These are phyloP conservation scores for Pythium aquatile DNA, from an alignment of 352 stramenopile species.

Conservation along the genomic window DNA sequence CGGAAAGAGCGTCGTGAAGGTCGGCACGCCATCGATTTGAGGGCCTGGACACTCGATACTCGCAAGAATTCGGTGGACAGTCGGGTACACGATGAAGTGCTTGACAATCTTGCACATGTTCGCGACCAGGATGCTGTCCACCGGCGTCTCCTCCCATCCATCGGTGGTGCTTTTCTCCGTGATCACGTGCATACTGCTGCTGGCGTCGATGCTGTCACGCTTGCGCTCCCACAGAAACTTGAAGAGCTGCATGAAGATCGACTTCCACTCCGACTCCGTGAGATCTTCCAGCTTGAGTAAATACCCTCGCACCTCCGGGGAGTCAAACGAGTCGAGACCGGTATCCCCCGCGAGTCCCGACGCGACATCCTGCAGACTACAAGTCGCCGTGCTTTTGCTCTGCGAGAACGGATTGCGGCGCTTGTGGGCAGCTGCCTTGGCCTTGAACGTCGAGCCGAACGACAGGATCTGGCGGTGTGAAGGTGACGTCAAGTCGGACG, in stretches of 20 bases:
- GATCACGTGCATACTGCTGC: slow-evolving; percentile 1
- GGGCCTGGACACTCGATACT: slow-evolving; percentile 24
- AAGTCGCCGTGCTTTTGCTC: slow-evolving; percentile 3
- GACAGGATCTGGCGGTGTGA: slow-evolving; percentile 24
- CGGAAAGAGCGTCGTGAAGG: slow-evolving; percentile 40
- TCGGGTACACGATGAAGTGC: slow-evolving; percentile 62
- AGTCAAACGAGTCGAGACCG: slow-evolving; percentile 19
- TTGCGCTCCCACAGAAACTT: slow-evolving; percentile 40
- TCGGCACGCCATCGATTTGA: slow-evolving; percentile 7
- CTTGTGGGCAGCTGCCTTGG: slow-evolving; percentile 15
- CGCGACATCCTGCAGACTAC: slow-evolving; percentile 14
- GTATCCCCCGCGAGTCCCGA: slow-evolving; percentile 5
- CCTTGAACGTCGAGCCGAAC: slow-evolving; percentile 23
- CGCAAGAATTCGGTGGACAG: slow-evolving; percentile 52
- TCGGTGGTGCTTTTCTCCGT: slow-evolving; percentile 7
- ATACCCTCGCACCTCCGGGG: slow-evolving; percentile 49
- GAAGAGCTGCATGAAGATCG: slow-evolving; percentile 67
- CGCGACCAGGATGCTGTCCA: slow-evolving; percentile 55
- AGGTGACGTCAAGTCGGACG: slow-evolving; percentile 10
- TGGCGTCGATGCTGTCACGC: slow-evolving; percentile 1
- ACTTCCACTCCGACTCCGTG: slow-evolving; percentile 59
- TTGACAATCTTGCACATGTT: slow-evolving; percentile 78
- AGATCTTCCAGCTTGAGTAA: slow-evolving; percentile 66
- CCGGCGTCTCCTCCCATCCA: slow-evolving; percentile 28
- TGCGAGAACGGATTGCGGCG: slow-evolving; percentile 13